Conservation (phyloP, 2,329 filamentous ascomycete genomes). For the Pseudomassariella vexata region DNA sequence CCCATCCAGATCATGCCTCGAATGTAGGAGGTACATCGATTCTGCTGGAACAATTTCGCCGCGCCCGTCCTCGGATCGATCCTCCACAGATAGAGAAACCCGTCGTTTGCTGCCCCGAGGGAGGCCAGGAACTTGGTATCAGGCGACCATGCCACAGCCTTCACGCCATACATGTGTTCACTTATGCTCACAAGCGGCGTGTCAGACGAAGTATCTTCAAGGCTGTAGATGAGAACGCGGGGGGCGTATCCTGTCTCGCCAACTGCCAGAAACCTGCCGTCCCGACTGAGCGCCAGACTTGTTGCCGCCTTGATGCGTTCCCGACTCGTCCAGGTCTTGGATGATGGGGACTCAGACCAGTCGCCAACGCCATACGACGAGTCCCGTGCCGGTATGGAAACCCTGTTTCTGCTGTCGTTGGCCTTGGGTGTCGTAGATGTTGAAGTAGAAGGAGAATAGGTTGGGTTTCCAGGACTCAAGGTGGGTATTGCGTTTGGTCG, state of each 20-base stretch:
- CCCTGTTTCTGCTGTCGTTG: slow-evolving; percentile 57
- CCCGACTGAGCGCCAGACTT: slow-evolving; percentile 80
- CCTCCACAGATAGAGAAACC: slow-evolving; percentile 87
- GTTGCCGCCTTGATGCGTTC: slow-evolving; percentile 94
- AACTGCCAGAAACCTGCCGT: slow-evolving; percentile 82
- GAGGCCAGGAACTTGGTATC: slow-evolving; percentile 85
- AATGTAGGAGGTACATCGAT: slow-evolving; percentile 86
- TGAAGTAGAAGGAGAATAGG: slow-evolving; percentile 42
- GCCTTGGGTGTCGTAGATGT: slow-evolving; percentile 54
- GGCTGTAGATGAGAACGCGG: slow-evolving; percentile 82
- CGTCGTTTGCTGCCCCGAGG: slow-evolving; percentile 83
- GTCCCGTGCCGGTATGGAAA: slow-evolving; percentile 41
- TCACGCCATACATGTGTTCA: slow-evolving; percentile 87
- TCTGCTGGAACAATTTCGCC: slow-evolving; percentile 73
- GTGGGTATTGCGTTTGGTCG: slow-evolving; percentile 69
- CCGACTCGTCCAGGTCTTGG: slow-evolving; percentile 78
- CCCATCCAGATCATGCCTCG: slow-evolving; percentile 90
- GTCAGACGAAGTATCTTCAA: slow-evolving; percentile 75
- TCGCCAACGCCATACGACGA: slow-evolving; percentile 40
- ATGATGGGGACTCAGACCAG: slow-evolving; percentile 57
- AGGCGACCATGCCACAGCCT: slow-evolving; percentile 80
- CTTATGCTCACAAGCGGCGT: slow-evolving; percentile 76
- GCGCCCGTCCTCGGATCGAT: slow-evolving; percentile 78
- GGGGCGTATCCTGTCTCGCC: slow-evolving; percentile 95
- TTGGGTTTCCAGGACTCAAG: slow-evolving; percentile 50